phyloP scores from a whole-genome alignment of 129 eudicot species.

The Flaveria trinervia region DNA sequence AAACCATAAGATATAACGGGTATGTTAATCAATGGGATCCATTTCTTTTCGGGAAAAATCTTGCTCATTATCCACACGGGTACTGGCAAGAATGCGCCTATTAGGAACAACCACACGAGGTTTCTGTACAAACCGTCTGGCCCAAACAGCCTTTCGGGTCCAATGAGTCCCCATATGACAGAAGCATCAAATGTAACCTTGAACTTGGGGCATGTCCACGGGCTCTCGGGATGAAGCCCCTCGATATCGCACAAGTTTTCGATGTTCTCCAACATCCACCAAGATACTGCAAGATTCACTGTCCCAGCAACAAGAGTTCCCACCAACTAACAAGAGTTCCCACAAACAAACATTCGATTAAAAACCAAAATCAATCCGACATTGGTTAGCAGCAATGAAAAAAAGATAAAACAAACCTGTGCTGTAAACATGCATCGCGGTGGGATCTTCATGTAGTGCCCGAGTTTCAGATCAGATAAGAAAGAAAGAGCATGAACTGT shows the following conservation, averaged over 20 bases:
- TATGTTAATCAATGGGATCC: conserved; percentile 93
- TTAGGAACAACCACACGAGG: conserved; percentile 84
- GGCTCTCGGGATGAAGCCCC: conserved; percentile 79
- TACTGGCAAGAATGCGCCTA: conserved; percentile 84
- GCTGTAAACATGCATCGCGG: conserved; percentile 89
- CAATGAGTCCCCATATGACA: conserved; percentile 89
- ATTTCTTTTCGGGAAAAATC: conserved; percentile 79
- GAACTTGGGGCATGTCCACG: conserved; percentile 97
- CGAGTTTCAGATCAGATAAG: conserved; percentile 83
- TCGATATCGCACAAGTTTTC: conserved; percentile 84
- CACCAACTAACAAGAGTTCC: conserved; percentile 49
- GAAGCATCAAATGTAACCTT: conserved; percentile 86
- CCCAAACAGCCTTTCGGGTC: conserved; percentile 78
- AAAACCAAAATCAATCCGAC: neutral
- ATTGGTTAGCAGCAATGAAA: too few relatives aligned
- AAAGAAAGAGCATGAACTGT: conserved; percentile 86
- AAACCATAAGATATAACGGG: conserved; percentile 92
- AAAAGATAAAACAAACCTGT: conserved; percentile 45
- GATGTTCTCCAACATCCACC: conserved; percentile 90
- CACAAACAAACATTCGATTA: neutral
- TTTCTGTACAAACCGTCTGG: conserved; percentile 81
- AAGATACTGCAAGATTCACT: conserved; percentile 76
- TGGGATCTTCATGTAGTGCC: conserved; percentile 97
- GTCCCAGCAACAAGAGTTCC: conserved; percentile 84
- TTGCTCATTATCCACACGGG: conserved; percentile 89